Base-by-base conservation (phyloP, 371 early-diverging fungal genomes). In the Actinomortierella ambigua region DNA sequence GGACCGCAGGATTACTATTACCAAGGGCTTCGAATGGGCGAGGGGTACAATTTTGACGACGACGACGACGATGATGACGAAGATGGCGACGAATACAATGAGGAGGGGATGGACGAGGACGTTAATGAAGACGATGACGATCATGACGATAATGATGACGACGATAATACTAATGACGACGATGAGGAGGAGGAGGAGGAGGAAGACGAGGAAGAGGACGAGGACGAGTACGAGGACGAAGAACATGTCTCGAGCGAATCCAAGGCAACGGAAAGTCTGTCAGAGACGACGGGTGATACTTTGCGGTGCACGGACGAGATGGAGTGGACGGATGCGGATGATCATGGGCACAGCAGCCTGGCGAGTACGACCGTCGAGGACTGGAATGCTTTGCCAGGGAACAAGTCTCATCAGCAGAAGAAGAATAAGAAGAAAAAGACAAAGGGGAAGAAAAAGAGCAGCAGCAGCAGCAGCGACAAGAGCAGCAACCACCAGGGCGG, bases 21-120 rank as follows among this genome's bases (percentile, higher is more conserved):
- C 17, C 42, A 41, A 3, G 69, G 49, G n/a, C n/a, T n/a, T n/a
- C n/a, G n/a, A n/a, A n/a, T n/a, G n/a, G n/a, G n/a, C n/a, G n/a
- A n/a, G n/a, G n/a, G n/a, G n/a, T 59, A 63, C 60, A 34, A 20
- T 0, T 20, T 73, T 41, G 55, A 60, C 39, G 63, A 23, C 5
- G 53, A 27, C n/a, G 15, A 14, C 2, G 43, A 46, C 13, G 67
- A 59, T 18, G 55, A 61, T 15, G 68, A 68, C 9, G 61, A 46
- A 20, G 44, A 3, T 3, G 44, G 20, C 15, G 44, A 20, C 15
- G 44, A 44, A 13, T 15, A 44, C 15, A 20, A 13, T 44, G 44
- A 44, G 20, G 20, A 44, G 44, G 20, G 44, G 4, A 44, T n/a
- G 20, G 44, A 20, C 2, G 44, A 44, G 13, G 44, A 44, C 15